Evolutionary conservation across 169 alveolate genomes (phyloP).

Genomic region (Plasmodium gaboni): DNA sequence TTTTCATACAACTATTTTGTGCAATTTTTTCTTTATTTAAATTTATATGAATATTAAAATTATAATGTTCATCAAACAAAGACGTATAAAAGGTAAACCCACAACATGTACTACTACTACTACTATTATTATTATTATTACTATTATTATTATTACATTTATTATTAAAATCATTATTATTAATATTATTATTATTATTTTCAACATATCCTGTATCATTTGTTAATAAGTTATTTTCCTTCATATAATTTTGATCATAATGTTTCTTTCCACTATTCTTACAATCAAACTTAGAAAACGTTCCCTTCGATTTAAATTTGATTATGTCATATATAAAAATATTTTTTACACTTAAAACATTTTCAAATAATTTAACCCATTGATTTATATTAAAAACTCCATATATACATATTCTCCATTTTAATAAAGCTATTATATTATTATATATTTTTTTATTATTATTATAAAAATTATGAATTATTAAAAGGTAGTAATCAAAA

Average conservation of each 20-base stretch:
- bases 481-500: constrained; percentile 67
- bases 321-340: constrained; percentile 33
- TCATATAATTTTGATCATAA: constrained; percentile 7
- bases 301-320: constrained; percentile 17
- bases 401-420: constrained; percentile 30
- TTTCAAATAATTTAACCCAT: constrained; percentile 47
- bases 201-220: constrained; percentile 14
- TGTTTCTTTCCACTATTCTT: constrained; percentile 7
- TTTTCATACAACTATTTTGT: not conserved
- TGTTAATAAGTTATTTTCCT: constrained; percentile 56
- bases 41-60: constrained; percentile 33
- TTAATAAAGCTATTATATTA: constrained; percentile 13
- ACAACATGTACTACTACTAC: not conserved
- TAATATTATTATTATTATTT: not conserved
- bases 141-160: not conserved
- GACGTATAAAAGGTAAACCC: constrained; percentile 38
- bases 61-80: constrained; percentile 25
- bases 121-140: not conserved
- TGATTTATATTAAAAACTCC: constrained; percentile 49
- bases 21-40: constrained; percentile 21
- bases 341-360: constrained; percentile 36
- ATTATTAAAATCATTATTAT: not conserved
- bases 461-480: constrained; percentile 23
- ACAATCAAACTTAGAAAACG: constrained; percentile 17
- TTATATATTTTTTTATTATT: constrained; percentile 14